Percentiles rank a stretch among this genome's conserved stretches.
Conservation (phyloP, 179 eudicot genomes). For the Beta macrorhiza region DNA sequence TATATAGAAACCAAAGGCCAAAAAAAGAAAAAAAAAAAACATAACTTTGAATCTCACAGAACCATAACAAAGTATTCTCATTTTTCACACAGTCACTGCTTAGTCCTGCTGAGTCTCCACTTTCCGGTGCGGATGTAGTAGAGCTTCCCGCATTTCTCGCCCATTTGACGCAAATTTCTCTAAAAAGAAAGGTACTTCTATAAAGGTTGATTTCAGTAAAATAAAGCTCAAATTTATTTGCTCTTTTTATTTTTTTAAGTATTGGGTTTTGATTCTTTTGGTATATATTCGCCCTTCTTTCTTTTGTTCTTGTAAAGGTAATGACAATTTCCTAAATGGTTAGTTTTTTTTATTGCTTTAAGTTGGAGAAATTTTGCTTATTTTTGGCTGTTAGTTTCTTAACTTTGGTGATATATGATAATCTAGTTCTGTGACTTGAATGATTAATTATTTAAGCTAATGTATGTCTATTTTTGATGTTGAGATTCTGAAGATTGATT, state of each 20-base stretch:
- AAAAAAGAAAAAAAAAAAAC: too few species aligned
- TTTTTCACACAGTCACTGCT: too few species aligned
- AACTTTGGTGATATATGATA: not conserved
- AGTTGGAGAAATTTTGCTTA: not conserved
- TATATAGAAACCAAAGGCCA: too few species aligned
- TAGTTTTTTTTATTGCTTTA: not conserved
- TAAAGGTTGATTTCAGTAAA: not conserved
- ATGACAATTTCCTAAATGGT: not conserved
- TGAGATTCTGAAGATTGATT: not conserved
- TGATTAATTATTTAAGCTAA: too few species aligned
- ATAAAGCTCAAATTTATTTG: not conserved
- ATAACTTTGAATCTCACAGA: too few species aligned
- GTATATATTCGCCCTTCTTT: not conserved
- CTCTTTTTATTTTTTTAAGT: not conserved
- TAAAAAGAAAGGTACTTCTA: not conserved
- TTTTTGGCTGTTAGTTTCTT: not conserved
- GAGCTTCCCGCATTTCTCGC: conserved; percentile 17
- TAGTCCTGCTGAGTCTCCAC: too few species aligned
- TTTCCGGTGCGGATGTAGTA: too few species aligned
- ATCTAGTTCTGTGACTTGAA: not conserved
- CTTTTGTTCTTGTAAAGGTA: too few species aligned
- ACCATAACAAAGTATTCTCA: too few species aligned
- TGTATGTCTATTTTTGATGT: not conserved
- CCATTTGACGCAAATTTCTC: not conserved
- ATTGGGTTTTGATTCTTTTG: not conserved